Base-by-base conservation (phyloP, 2,329 filamentous ascomycete species). In the Neonectria punicea region DNA sequence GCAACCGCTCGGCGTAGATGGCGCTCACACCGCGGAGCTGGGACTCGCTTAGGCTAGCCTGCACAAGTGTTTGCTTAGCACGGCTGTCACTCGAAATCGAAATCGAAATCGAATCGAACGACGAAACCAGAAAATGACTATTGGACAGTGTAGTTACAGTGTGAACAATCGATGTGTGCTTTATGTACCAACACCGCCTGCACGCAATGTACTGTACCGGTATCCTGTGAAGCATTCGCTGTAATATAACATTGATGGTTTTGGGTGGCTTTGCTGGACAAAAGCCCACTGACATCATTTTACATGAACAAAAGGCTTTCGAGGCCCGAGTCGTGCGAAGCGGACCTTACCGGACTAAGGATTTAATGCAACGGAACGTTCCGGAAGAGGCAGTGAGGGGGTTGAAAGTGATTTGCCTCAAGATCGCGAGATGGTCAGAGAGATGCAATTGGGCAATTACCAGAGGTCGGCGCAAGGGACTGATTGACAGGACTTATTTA, bases 231-330 rank as follows among this genome's bases (percentile, higher is more conserved):
- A 25, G 25, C 22, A 39, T 18, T 39, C 25, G 46, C 25, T 14
- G 13, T 16, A 32, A 22, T 22, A 22, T 18, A 14, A 4, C 25
- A 30, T 25, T 50, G 25, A 30, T 39, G 30, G 30, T 47, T 16
- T 7, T 11, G 41, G 47, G 43, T 22, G 32, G 32, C 18, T 39
- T 53, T 14, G 10, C 25, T 32, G 6, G 6, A 18, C 25, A 30
- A 46, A 39, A 25, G 30, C 39, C 46, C 32, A 58, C 60, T 71
- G 67, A 69, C 68, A 72, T 72, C 58, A 60, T 54, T 61, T 55
- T 61, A 55, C 58, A 55, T 61, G 50, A 43, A 16, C 49, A 54
- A 20, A 13, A 10, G n/a, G 25, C 4, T 20, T 32, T 50, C 25
- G 25, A 32, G 16, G 47, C 13, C 25, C 25, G 16, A 50, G 25